Conservation (phyloP, 2,329 filamentous ascomycete species). For the Fusarium guadeloupense region DNA sequence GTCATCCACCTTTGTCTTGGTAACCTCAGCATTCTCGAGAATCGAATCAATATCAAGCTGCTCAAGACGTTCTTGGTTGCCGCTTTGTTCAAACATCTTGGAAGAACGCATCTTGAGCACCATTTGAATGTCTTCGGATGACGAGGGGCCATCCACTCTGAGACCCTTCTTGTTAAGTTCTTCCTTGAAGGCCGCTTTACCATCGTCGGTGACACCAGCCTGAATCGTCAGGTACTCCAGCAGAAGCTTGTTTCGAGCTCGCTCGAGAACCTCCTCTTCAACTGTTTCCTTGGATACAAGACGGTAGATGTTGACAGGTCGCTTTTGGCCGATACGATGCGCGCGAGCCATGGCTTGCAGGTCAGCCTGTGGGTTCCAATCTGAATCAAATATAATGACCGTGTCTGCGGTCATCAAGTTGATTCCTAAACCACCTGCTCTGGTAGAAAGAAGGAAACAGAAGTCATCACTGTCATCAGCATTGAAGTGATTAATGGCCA, state of each 20-base stretch:
- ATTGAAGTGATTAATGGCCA: conserved; percentile 98
- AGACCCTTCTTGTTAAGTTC: conserved; percentile 81
- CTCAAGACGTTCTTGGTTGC: conserved; percentile 95
- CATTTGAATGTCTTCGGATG: conserved; percentile 92
- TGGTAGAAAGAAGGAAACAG: conserved; percentile 92
- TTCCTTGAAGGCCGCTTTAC: conserved; percentile 78
- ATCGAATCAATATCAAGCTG: conserved; percentile 98
- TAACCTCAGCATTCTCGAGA: conserved; percentile 94
- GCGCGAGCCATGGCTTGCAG: conserved; percentile 98
- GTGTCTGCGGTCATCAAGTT: conserved; percentile 99
- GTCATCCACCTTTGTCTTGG: conserved; percentile 94
- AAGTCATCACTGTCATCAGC: conserved; percentile 96
- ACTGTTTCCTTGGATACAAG: conserved; percentile 98
- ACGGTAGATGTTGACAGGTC: conserved; percentile 94
- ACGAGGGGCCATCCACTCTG: conserved; percentile 82
- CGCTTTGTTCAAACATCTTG: conserved; percentile 97
- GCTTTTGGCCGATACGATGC: conserved; percentile 96
- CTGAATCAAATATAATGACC: conserved; percentile 96
- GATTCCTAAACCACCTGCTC: conserved; percentile 96
- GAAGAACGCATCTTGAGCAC: conserved; percentile 98
- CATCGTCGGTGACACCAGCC: conserved; percentile 94
- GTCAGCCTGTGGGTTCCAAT: conserved; percentile 99
- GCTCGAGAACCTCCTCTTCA: conserved; percentile 95
- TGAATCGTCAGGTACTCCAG: conserved; percentile 98
- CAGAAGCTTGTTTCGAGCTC: conserved; percentile 95